Conservation (phyloP, 2,329 filamentous ascomycete genomes). For the Trichoderma sp. region DNA sequence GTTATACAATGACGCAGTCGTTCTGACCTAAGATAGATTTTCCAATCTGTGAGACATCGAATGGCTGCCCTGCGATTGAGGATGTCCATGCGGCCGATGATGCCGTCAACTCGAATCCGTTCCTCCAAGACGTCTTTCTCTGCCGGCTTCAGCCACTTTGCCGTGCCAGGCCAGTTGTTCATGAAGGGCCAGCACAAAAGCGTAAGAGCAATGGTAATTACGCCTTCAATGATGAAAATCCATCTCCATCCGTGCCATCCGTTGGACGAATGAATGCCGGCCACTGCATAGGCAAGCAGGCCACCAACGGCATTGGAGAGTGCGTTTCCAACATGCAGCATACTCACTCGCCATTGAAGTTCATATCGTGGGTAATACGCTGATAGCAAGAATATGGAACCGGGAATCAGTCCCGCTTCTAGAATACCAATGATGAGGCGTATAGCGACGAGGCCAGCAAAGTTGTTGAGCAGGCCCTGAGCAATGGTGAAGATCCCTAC, state of each 20-base stretch:
- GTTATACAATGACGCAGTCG: background rate
- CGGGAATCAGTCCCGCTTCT: slow-evolving; percentile 35
- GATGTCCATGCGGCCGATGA: slow-evolving; percentile 21
- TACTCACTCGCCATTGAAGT: slow-evolving; percentile 34
- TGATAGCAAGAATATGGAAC: slow-evolving; percentile 34
- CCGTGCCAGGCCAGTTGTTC: slow-evolving; percentile 20
- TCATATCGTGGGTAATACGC: slow-evolving; percentile 34
- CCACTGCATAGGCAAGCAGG: slow-evolving; percentile 35
- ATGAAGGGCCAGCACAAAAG: slow-evolving; percentile 20
- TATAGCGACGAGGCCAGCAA: slow-evolving; percentile 32
- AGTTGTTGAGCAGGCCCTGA: slow-evolving; percentile 35
- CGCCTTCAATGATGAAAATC: slow-evolving; percentile 27
- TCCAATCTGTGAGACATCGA: slow-evolving; percentile 23
- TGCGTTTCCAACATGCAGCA: slow-evolving; percentile 35
- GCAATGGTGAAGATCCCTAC: slow-evolving; percentile 34
- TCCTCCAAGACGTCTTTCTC: slow-evolving; percentile 15
- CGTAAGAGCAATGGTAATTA: slow-evolving; percentile 12
- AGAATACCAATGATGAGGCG: slow-evolving; percentile 34
- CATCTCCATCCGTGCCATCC: slow-evolving; percentile 35
- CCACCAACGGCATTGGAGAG: slow-evolving; percentile 33
- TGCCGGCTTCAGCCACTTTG: slow-evolving; percentile 16
- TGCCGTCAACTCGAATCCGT: slow-evolving; percentile 13
- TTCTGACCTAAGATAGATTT: slow-evolving; percentile 12
- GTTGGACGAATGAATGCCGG: slow-evolving; percentile 32
- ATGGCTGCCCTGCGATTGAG: slow-evolving; percentile 2